Conservation (phyloP, 2,329 filamentous ascomycete species). For the Chaetomium strumarium region DNA sequence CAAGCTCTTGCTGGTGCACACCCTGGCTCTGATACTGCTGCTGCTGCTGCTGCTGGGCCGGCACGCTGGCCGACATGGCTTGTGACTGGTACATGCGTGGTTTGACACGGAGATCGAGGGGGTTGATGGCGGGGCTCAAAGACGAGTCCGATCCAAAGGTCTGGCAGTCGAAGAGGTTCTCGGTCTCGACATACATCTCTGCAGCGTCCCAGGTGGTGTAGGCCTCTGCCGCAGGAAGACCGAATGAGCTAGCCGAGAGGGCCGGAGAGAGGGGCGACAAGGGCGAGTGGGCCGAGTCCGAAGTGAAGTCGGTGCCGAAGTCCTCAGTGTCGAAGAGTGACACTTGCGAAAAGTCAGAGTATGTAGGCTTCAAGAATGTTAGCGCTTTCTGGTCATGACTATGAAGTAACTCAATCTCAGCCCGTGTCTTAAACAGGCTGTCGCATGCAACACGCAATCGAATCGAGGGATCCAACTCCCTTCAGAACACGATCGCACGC, state of each 20-base stretch:
- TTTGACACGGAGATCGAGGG: constrained; percentile 28
- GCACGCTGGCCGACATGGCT: constrained; percentile 13
- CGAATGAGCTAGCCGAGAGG: constrained; percentile 28
- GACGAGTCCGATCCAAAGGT: constrained; percentile 20
- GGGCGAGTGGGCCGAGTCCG: constrained; percentile 33
- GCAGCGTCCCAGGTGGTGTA: constrained; percentile 30
- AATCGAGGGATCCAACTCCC: too few relatives aligned
- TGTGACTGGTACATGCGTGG: constrained; percentile 26
- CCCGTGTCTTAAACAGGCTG: too few relatives aligned
- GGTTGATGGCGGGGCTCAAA: constrained; percentile 25
- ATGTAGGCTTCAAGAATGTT: constrained; percentile 15
- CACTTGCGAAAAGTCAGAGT: constrained; percentile 25
- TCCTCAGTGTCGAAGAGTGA: constrained; percentile 29
- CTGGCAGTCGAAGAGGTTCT: constrained; percentile 30
- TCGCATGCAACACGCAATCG: too few relatives aligned
- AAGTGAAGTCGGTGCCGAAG: constrained; percentile 31
- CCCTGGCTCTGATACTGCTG: neutral
- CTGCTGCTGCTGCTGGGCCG: constrained; percentile 7
- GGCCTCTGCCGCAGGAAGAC: constrained; percentile 25
- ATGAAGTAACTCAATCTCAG: too few relatives aligned
- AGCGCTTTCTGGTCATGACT: constrained; percentile 1
- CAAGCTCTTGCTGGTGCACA: too few relatives aligned
- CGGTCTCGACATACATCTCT: constrained; percentile 26
- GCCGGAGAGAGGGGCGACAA: constrained; percentile 29
- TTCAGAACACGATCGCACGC: too few relatives aligned